These are phyloP conservation scores for Barnettozyma sucrosica DNA, from an alignment of 805 yeast genomes.

Conservation along the genomic window DNA sequence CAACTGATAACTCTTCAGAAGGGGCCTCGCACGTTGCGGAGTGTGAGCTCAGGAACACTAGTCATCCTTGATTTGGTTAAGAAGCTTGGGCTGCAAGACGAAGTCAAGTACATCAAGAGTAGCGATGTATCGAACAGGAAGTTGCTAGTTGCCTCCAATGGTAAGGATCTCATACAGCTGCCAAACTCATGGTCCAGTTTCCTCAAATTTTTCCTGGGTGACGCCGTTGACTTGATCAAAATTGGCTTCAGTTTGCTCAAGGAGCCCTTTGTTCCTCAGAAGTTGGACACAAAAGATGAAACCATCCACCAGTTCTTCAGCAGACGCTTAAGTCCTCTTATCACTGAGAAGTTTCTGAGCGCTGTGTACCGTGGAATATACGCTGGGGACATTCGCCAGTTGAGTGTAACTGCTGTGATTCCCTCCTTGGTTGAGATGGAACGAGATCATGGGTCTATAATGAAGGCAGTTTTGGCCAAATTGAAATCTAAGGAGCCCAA, in stretches of 20 bases:
- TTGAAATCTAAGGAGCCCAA: slow-evolving; percentile 7
- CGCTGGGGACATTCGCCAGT: slow-evolving; percentile 68
- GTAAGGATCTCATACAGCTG: slow-evolving; percentile 45
- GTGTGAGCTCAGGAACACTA: slow-evolving; percentile 72
- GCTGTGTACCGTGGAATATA: slow-evolving; percentile 87
- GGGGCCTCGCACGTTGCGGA: slow-evolving; percentile 89
- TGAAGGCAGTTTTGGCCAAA: slow-evolving; percentile 38
- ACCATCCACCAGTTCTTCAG: slow-evolving; percentile 59
- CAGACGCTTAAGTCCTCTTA: slow-evolving; percentile 59
- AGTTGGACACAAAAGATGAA: slow-evolving; percentile 47
- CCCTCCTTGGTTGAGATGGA: slow-evolving; percentile 55
- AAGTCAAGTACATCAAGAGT: slow-evolving; percentile 53
- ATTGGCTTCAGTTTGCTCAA: slow-evolving; percentile 38
- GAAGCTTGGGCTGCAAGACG: slow-evolving; percentile 39
- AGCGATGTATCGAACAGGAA: slow-evolving; percentile 64
- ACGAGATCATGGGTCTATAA: slow-evolving; percentile 49
- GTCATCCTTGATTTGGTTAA: slow-evolving; percentile 55
- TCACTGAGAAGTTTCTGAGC: slow-evolving; percentile 57
- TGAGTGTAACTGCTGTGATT: slow-evolving; percentile 62
- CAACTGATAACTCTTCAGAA: slow-evolving; percentile 48
- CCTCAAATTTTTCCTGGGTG: slow-evolving; percentile 33
- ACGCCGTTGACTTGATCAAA: slow-evolving; percentile 35
- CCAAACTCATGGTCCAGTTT: slow-evolving; percentile 39
- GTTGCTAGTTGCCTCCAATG: slow-evolving; percentile 45
- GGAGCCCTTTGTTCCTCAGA: slow-evolving; percentile 43